Percentiles rank a stretch among this genome's conserved stretches.
phyloP scores from a whole-genome alignment of 2,329 filamentous ascomycete species.

The Monilinia laxa region DNA sequence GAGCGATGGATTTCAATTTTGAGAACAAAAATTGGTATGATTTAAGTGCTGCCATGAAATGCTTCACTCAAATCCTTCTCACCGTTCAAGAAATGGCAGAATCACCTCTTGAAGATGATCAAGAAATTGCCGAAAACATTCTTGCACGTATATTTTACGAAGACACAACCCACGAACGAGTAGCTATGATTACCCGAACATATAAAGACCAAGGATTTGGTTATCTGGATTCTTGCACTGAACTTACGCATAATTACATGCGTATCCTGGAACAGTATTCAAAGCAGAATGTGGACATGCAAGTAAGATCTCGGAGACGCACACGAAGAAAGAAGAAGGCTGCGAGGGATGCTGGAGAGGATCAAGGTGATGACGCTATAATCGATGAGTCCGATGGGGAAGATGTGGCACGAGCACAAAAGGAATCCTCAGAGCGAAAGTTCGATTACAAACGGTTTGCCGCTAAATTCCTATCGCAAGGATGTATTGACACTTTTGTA shows the following conservation, averaged over 20 bases:
- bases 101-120: constrained; percentile 83
- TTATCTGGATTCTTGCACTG: constrained; percentile 88
- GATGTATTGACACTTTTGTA: constrained; percentile 85
- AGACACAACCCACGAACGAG: constrained; percentile 85
- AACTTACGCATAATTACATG: constrained; percentile 87
- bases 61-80: constrained; percentile 89
- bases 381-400: constrained; percentile 71
- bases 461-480: constrained; percentile 77
- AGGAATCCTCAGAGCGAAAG: constrained; percentile 76
- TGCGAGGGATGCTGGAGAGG: constrained; percentile 47
- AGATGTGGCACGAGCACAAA: constrained; percentile 69
- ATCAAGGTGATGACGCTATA: constrained; percentile 47
- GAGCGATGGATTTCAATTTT: constrained; percentile 73
- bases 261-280: constrained; percentile 90
- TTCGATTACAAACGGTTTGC: constrained; percentile 90
- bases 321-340: constrained; percentile 72
- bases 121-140: constrained; percentile 97
- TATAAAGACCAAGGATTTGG: constrained; percentile 94
- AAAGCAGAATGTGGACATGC: constrained; percentile 91
- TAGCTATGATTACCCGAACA: constrained; percentile 75
- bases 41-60: constrained; percentile 83
- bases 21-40: constrained; percentile 87
- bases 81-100: constrained; percentile 91
- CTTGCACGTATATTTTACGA: constrained; percentile 98
- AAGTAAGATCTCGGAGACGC: constrained; percentile 78